Conservation (phyloP, 1,284 basidiomycete species). For the Leccinum subrobustum region DNA sequence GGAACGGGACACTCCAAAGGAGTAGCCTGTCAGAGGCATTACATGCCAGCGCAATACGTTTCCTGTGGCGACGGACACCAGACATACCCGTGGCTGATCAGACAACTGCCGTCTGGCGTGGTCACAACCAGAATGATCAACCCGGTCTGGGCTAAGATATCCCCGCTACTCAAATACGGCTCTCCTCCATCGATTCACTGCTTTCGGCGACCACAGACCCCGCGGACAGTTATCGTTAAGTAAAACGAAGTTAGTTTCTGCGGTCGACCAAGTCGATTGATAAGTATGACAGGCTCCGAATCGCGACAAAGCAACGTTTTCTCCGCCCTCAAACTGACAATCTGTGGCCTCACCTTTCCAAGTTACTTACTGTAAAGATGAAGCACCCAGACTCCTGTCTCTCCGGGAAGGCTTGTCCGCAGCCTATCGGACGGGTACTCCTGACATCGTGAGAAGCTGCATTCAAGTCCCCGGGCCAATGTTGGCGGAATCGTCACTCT, state of each 20-base stretch:
- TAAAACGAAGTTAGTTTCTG: neutral
- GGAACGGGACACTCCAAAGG: no score
- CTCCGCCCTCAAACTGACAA: neutral
- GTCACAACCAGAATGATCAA: neutral
- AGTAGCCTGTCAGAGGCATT: neutral
- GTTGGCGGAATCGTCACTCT: neutral
- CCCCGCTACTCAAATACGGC: neutral
- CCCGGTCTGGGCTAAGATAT: neutral
- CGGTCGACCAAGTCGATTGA: neutral
- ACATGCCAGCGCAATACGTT: neutral
- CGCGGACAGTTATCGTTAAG: neutral
- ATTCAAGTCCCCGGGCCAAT: neutral
- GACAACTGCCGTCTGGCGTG: neutral
- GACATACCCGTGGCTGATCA: neutral
- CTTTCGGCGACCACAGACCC: neutral
- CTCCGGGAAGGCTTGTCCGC: neutral
- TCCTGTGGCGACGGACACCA: neutral
- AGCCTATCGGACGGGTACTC: neutral
- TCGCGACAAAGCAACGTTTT: neutral
- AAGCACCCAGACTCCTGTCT: neutral
- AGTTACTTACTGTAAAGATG: neutral
- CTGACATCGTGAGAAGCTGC: neutral
- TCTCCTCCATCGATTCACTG: neutral
- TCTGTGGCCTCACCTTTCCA: neutral
- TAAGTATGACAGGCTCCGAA: neutral